Evolutionary conservation across 2,329 filamentous ascomycete species (phyloP).

Genomic region (Stagonosporopsis cucurbitacearum): DNA sequence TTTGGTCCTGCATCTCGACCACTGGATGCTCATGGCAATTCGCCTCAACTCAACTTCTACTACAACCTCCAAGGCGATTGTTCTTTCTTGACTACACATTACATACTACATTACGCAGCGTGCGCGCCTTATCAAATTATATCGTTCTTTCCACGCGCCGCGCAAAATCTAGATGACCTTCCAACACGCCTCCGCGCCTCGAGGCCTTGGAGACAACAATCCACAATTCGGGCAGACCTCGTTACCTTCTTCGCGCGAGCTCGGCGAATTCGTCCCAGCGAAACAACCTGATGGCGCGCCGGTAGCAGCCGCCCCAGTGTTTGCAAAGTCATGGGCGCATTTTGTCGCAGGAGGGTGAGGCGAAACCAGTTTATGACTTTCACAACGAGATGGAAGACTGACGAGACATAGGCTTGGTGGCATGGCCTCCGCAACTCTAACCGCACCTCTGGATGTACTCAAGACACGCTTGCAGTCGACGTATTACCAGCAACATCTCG

Average conservation of each 20-base stretch:
- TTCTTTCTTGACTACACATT: neutral
- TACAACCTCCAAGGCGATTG: neutral
- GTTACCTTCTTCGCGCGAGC: conserved; percentile 64
- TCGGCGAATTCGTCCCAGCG: conserved; percentile 62
- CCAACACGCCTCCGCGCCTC: conserved; percentile 41
- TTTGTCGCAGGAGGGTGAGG: conserved; percentile 85
- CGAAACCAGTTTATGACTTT: neutral
- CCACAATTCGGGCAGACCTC: conserved; percentile 37
- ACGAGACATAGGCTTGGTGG: conserved; percentile 72
- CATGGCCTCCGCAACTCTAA: conserved; percentile 91
- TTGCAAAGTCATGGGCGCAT: conserved; percentile 84
- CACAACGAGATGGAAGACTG: conserved; percentile 34
- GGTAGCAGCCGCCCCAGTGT: conserved; percentile 52
- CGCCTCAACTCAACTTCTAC: neutral
- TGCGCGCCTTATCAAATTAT: conserved; percentile 4
- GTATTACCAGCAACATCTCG: conserved; percentile 87
- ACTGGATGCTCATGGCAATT: neutral
- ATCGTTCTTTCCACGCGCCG: conserved; percentile 10
- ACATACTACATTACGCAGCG: neutral
- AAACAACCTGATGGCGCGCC: conserved; percentile 49
- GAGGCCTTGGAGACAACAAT: conserved; percentile 36
- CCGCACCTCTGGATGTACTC: conserved; percentile 89
- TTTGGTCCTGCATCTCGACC: conserved; percentile 4
- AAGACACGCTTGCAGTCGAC: conserved; percentile 94
- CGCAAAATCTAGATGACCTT: conserved; percentile 43